phyloP scores from a whole-genome alignment of 352 stramenopile species.

The Phytophthora citricola region DNA sequence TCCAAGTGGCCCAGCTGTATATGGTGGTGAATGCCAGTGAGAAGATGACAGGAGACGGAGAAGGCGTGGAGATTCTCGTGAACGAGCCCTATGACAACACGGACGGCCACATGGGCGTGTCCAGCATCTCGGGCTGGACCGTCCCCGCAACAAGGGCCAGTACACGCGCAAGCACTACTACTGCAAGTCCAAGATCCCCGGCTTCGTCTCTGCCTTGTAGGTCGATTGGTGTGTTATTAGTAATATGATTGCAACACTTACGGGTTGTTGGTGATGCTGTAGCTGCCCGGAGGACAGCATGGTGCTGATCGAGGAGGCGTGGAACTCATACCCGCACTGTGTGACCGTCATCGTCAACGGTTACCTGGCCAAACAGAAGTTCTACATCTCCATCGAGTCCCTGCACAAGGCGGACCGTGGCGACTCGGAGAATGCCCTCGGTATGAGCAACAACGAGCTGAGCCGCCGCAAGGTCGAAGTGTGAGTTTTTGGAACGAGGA shows the following conservation, averaged over 20 bases:
- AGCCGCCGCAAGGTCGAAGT: constrained; percentile 76
- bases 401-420: constrained; percentile 69
- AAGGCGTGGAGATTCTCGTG: constrained; percentile 89
- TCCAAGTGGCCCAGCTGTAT: constrained; percentile 87
- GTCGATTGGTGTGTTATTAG: constrained; percentile 3
- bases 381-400: constrained; percentile 89
- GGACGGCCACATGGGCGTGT: constrained; percentile 78
- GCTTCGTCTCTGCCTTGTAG: constrained; percentile 84
- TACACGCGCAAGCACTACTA: constrained; percentile 92
- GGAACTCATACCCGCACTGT: constrained; percentile 90
- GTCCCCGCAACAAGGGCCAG: constrained; percentile 82
- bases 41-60: constrained; percentile 83
- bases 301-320: constrained; percentile 87
- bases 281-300: constrained; percentile 87
- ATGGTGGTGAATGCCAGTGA: constrained; percentile 90
- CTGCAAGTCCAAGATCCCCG: constrained; percentile 85
- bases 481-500: constrained; percentile 40
- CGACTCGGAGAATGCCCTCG: constrained; percentile 71
- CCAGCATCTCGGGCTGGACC: constrained; percentile 73
- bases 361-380: constrained; percentile 88
- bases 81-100: constrained; percentile 90
- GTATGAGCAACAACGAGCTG: constrained; percentile 75
- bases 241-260: background rate
- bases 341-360: constrained; percentile 88
- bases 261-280: constrained; percentile 13